A percentile compares a stretch with the other conserved stretches of the same genome.
phyloP scores from a whole-genome alignment of 805 yeast genomes.

The Komagataella populi region DNA sequence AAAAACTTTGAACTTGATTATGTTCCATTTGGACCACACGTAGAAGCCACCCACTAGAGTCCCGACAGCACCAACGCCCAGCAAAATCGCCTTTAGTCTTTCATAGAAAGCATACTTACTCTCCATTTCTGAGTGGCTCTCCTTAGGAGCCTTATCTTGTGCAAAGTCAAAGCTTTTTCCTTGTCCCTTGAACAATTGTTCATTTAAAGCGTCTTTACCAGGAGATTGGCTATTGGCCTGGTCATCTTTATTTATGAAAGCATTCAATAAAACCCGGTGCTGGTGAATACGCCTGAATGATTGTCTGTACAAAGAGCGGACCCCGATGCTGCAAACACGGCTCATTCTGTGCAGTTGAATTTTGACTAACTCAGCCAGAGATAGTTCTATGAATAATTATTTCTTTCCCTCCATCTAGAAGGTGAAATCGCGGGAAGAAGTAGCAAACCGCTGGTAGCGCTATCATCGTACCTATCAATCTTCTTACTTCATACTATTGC shows the following conservation, averaged over 20 bases:
- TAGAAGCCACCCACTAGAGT: constrained; percentile 27
- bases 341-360: not conserved
- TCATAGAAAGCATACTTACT: constrained; percentile 26
- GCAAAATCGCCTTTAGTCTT: constrained; percentile 27
- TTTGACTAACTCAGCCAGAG: not conserved
- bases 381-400: no score
- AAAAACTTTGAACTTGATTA: constrained; percentile 19
- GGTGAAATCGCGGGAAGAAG: not conserved
- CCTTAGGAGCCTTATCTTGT: not conserved
- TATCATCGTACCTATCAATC: not conserved
- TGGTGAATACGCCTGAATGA: not conserved
- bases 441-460: not conserved
- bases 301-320: not conserved
- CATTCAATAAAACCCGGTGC: not conserved
- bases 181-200: not conserved
- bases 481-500: not conserved
- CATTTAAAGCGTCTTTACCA: not conserved
- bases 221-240: not conserved
- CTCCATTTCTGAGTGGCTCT: constrained; percentile 1
- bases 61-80: constrained; percentile 26
- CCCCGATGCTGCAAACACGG: not conserved
- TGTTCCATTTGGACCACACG: constrained; percentile 23
- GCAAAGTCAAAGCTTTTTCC: not conserved
- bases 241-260: not conserved
- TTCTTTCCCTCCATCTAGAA: not conserved